A percentile compares a stretch with the other conserved stretches of the same genome.
phyloP scores from a whole-genome alignment of 768 basidiomycete genomes.

The Butyriboletus loyo region DNA sequence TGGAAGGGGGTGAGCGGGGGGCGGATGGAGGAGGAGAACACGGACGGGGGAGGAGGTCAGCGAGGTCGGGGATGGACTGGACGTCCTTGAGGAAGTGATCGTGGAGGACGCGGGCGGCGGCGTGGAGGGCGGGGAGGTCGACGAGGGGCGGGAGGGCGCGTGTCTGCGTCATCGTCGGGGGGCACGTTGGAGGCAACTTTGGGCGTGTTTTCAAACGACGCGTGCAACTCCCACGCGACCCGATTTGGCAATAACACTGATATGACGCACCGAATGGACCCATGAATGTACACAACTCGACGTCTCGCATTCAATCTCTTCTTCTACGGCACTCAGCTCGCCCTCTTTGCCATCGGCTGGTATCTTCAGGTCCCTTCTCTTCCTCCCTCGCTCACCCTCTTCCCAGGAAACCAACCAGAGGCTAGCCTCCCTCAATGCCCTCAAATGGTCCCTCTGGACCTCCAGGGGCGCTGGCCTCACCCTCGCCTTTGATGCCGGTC shows the following conservation, averaged over 20 bases:
- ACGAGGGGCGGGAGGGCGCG: constrained; percentile 32
- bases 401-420: constrained; percentile 56
- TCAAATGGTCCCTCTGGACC: constrained; percentile 83
- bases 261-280: no score
- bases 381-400: background rate
- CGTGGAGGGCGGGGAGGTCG: constrained; percentile 61
- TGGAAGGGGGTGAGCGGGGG: constrained; percentile 26
- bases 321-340: constrained; percentile 77
- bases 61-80: constrained; percentile 71
- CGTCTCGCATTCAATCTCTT: constrained; percentile 71
- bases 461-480: constrained; percentile 92
- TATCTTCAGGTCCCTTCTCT: constrained; percentile 57
- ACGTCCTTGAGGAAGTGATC: constrained; percentile 72
- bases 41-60: constrained; percentile 66
- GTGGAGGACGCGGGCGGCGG: constrained; percentile 63
- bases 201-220: background rate
- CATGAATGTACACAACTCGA: no score
- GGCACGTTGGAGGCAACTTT: background rate
- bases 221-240: constrained; percentile 2
- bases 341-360: constrained; percentile 86
- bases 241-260: background rate
- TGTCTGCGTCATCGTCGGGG: constrained; percentile 18
- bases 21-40: background rate
- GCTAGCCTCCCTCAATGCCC: constrained; percentile 72
- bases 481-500: constrained; percentile 80